phyloP scores from a whole-genome alignment of 2,329 filamentous ascomycete species.

The Raffaelea arxii region DNA sequence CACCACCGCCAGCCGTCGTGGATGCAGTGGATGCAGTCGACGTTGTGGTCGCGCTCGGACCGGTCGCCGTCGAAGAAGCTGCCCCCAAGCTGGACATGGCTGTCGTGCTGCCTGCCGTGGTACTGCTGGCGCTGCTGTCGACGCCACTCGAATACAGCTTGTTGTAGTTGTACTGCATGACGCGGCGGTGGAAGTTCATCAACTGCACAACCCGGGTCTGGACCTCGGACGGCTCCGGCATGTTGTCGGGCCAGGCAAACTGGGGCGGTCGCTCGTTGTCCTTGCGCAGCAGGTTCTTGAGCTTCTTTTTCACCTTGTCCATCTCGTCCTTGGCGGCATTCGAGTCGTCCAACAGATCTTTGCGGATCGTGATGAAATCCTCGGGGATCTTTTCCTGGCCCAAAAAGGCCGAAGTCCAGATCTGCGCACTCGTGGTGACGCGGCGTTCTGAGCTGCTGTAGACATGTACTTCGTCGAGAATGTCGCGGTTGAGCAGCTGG shows the following conservation, averaged over 20 bases:
- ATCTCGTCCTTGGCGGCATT: constrained; percentile 98
- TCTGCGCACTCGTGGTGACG: constrained; percentile 92
- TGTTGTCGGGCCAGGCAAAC: constrained; percentile 95
- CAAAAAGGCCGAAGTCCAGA: constrained; percentile 85
- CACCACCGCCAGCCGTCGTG: constrained; percentile 22
- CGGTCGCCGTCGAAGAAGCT: no score
- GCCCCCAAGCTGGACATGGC: constrained; percentile 6
- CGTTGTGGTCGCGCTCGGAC: constrained; percentile 23
- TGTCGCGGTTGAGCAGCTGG: constrained; percentile 82
- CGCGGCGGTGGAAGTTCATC: constrained; percentile 93
- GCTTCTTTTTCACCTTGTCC: constrained; percentile 99
- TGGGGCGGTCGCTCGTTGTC: constrained; percentile 90
- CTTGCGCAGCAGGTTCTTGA: constrained; percentile 83
- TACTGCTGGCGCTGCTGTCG: constrained; percentile 1
- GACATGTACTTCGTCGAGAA: constrained; percentile 84
- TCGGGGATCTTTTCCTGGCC: constrained; percentile 76
- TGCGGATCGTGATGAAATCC: constrained; percentile 82
- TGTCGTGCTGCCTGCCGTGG: not conserved
- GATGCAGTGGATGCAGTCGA: constrained; percentile 31
- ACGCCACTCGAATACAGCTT: constrained; percentile 49
- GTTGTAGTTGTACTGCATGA: constrained; percentile 90
- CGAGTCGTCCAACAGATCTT: constrained; percentile 91
- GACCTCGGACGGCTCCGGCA: constrained; percentile 88
- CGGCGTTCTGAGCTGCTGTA: constrained; percentile 94
- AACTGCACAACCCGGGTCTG: constrained; percentile 85